These are phyloP conservation scores for Mollisia scopiformis DNA, from an alignment of 2,329 filamentous ascomycete species.

Conservation along the genomic window DNA sequence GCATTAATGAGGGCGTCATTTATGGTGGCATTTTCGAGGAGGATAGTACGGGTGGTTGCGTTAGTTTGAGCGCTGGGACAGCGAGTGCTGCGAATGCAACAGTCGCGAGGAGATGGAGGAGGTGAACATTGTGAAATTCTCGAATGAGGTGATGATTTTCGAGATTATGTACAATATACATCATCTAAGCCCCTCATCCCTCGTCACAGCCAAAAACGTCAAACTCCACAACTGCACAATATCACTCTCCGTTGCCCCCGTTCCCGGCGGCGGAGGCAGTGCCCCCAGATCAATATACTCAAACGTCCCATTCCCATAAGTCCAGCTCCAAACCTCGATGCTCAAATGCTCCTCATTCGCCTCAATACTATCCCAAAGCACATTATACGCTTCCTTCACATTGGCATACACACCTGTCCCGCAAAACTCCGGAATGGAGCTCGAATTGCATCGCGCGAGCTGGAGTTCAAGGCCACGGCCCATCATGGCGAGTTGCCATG, in stretches of 20 bases:
- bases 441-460: slow-evolving; percentile 50
- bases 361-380: slow-evolving; percentile 64
- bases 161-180: background rate
- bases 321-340: slow-evolving; percentile 66
- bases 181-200: slow-evolving; percentile 26
- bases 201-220: slow-evolving; percentile 57
- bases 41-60: slow-evolving; percentile 46
- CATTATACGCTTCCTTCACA: slow-evolving; percentile 56
- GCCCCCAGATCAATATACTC: slow-evolving; percentile 53
- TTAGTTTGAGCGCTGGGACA: slow-evolving; percentile 27
- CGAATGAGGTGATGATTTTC: background rate
- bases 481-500: slow-evolving; percentile 68
- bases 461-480: slow-evolving; percentile 61
- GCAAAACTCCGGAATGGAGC: slow-evolving; percentile 52
- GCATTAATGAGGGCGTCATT: slow-evolving; percentile 55
- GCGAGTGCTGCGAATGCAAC: background rate
- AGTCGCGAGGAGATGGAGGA: background rate
- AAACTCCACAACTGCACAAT: slow-evolving; percentile 61
- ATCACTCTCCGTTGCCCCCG: slow-evolving; percentile 50
- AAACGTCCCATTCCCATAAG: slow-evolving; percentile 48
- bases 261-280: slow-evolving; percentile 50
- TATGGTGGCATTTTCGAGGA: slow-evolving; percentile 57
- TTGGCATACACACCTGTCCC: slow-evolving; percentile 47
- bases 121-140: background rate
- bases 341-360: slow-evolving; percentile 54